A percentile compares a stretch with the other conserved stretches of the same genome.
Conservation (phyloP, 495 filamentous ascomycete species). For the Lasiosphaeria ovina region DNA sequence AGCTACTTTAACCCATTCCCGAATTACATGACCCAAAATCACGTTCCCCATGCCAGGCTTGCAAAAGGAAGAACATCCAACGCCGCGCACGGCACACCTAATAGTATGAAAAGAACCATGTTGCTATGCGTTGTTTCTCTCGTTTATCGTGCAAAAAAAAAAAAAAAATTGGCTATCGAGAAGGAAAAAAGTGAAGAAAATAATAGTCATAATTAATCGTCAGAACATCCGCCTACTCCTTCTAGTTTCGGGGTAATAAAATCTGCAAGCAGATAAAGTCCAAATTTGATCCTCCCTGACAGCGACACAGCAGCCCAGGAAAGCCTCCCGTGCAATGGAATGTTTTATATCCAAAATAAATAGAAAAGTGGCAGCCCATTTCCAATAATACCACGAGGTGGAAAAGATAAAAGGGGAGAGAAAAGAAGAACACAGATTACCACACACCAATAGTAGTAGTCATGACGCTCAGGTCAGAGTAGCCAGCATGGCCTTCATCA, state of each 20-base stretch:
- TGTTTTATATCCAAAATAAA: background rate
- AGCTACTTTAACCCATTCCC: no score
- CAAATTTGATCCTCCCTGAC: background rate
- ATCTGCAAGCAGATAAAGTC: background rate
- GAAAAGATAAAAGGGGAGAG: no score
- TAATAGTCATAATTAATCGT: no score
- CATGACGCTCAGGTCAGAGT: constrained; percentile 60
- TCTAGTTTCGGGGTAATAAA: background rate
- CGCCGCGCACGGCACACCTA: background rate
- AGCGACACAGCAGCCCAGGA: background rate
- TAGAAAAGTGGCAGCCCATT: background rate
- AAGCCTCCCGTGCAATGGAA: background rate
- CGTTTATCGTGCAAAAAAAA: background rate
- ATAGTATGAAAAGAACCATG: background rate
- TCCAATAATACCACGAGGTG: no score
- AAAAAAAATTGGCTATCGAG: background rate
- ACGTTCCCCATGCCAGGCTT: no score
- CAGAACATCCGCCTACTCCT: background rate
- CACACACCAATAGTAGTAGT: no score
- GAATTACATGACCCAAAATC: no score
- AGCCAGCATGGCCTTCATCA: constrained; percentile 72
- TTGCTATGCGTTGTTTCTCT: background rate
- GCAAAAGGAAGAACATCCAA: no score
- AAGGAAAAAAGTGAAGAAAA: background rate
- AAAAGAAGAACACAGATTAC: no score